These are phyloP conservation scores for Tilletia walkeri DNA, from an alignment of 1,284 basidiomycete species.

Conservation along the genomic window DNA sequence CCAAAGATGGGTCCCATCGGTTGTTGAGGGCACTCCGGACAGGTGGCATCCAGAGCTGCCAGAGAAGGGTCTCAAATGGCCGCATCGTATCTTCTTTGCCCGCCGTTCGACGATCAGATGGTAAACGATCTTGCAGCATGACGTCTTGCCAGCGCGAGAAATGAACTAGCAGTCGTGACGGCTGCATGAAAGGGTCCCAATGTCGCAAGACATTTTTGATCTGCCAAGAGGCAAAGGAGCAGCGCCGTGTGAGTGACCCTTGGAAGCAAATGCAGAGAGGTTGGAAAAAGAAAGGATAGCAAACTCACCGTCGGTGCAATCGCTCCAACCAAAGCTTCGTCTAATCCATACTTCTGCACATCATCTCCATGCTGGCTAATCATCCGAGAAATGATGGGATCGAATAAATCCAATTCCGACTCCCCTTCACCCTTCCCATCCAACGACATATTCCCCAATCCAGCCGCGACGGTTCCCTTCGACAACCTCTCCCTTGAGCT, in stretches of 20 bases:
- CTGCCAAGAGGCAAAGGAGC: not conserved
- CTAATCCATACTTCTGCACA: constrained; percentile 54
- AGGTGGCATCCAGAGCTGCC: constrained; percentile 90
- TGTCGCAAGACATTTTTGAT: constrained; percentile 4
- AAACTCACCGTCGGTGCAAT: constrained; percentile 67
- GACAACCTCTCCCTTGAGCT: not conserved
- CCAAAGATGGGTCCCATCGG: constrained; percentile 73
- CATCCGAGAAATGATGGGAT: constrained; percentile 25
- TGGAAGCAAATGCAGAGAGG: too few relatives aligned
- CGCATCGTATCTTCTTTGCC: constrained; percentile 75
- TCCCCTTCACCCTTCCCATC: constrained; percentile 5
- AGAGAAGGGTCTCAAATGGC: constrained; percentile 87
- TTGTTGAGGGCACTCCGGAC: constrained; percentile 78
- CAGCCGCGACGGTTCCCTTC: not conserved
- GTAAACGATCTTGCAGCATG: not conserved
- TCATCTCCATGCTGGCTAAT: constrained; percentile 21
- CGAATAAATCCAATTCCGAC: constrained; percentile 25
- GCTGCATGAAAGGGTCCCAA: constrained; percentile 21
- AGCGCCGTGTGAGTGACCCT: not conserved
- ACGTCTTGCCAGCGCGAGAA: constrained; percentile 1
- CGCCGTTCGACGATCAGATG: constrained; percentile 61
- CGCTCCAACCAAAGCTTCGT: constrained; percentile 88
- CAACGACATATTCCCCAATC: not conserved
- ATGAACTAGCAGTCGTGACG: not conserved
- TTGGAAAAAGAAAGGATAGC: not conserved